Percentiles rank a stretch among this genome's conserved stretches.
Evolutionary conservation across 345 rosid species (phyloP).

Genomic region (Eutrema heterophyllum): DNA sequence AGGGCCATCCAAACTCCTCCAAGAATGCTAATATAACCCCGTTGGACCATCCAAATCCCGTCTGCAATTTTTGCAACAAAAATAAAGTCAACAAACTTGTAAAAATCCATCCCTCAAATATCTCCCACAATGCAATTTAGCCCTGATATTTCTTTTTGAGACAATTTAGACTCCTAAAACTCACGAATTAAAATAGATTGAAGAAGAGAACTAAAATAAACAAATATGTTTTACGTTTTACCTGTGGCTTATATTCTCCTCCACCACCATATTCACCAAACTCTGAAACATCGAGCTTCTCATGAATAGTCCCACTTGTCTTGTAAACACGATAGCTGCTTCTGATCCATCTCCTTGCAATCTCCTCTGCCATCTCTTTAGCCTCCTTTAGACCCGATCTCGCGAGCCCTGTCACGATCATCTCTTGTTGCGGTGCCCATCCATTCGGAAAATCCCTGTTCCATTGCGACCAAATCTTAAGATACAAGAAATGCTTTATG

Average conservation of each 20-base stretch:
- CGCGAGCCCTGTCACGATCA: constrained; percentile 68
- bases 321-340: constrained; percentile 52
- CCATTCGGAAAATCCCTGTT: constrained; percentile 93
- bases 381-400: constrained; percentile 53
- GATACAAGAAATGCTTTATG: neutral
- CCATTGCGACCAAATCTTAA: neutral
- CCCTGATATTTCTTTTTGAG: neutral
- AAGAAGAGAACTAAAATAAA: neutral
- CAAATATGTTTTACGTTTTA: constrained; percentile 5
- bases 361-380: constrained; percentile 61
- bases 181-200: neutral
- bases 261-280: constrained; percentile 67
- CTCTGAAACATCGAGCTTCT: constrained; percentile 38
- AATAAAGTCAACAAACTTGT: neutral
- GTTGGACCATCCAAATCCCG: constrained; percentile 97
- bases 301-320: constrained; percentile 55
- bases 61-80: constrained; percentile 41
- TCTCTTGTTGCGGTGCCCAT: constrained; percentile 88
- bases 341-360: constrained; percentile 70
- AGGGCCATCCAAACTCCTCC: constrained; percentile 95
- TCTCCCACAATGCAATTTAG: neutral
- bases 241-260: constrained; percentile 70
- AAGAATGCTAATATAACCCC: constrained; percentile 78
- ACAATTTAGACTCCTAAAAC: neutral
- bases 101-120: neutral